phyloP scores from a whole-genome alignment of 2,329 filamentous ascomycete genomes.

The Talaromyces rugulosus region DNA sequence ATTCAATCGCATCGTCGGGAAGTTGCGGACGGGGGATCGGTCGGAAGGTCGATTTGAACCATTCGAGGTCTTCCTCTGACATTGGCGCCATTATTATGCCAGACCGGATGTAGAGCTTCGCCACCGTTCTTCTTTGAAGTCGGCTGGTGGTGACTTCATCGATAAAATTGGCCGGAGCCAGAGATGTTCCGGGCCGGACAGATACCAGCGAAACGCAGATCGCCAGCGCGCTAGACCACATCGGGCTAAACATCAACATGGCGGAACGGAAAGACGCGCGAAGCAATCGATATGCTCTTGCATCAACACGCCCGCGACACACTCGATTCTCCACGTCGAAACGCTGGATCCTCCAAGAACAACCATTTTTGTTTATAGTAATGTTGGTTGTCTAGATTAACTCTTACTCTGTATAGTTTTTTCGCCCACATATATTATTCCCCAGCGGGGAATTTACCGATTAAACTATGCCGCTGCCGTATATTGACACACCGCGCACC shows the following conservation, averaged over 20 bases:
- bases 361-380: neutral
- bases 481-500: slow-evolving; percentile 82
- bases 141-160: neutral
- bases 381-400: neutral
- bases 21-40: slow-evolving; percentile 62
- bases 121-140: neutral
- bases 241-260: slow-evolving; percentile 41
- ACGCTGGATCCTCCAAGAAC: neutral
- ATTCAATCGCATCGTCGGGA: slow-evolving; percentile 82
- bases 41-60: slow-evolving; percentile 62
- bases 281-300: slow-evolving; percentile 13
- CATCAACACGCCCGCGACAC: slow-evolving; percentile 15
- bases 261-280: slow-evolving; percentile 13
- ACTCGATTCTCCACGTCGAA: neutral
- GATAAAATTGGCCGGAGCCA: slow-evolving; percentile 4
- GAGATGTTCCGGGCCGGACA: neutral
- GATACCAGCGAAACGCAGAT: neutral
- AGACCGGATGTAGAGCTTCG: slow-evolving; percentile 1
- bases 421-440: neutral
- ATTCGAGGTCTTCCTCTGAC: slow-evolving; percentile 57
- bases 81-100: slow-evolving; percentile 35
- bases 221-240: slow-evolving; percentile 23
- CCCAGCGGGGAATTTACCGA: neutral
- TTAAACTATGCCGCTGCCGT: slow-evolving; percentile 59
- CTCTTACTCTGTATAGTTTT: neutral